phyloP scores from a whole-genome alignment of 164 flowering plant species.

The grape (Vitis vinifera) region ASM3070453v1 NC_081820.1:16401001-16401500 shows the following conservation, averaged over 20 bases:
- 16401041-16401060: conserved; percentile 90
- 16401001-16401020: conserved; percentile 96
- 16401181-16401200: conserved; percentile 78
- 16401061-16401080: conserved; percentile 98
- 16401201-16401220: not conserved
- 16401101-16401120: conserved; percentile 97
- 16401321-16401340: too few species aligned
- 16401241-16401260: not conserved
- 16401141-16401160: conserved; percentile 77
- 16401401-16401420: too few species aligned
- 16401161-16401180: conserved; percentile 96
- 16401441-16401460: too few species aligned
- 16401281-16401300: too few species aligned
- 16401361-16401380: too few species aligned
- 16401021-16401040: conserved; percentile 95
- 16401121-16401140: conserved; percentile 91
- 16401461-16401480: too few species aligned
- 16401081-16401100: conserved; percentile 97
- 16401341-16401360: too few species aligned
- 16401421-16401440: too few species aligned
- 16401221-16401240: not conserved
- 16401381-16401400: too few species aligned
- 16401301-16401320: too few species aligned
- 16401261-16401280: not conserved
- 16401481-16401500: too few species aligned